These are phyloP conservation scores for Ascochyta fabae DNA, from an alignment of 2,329 filamentous ascomycete genomes.

Conservation along the genomic window DNA sequence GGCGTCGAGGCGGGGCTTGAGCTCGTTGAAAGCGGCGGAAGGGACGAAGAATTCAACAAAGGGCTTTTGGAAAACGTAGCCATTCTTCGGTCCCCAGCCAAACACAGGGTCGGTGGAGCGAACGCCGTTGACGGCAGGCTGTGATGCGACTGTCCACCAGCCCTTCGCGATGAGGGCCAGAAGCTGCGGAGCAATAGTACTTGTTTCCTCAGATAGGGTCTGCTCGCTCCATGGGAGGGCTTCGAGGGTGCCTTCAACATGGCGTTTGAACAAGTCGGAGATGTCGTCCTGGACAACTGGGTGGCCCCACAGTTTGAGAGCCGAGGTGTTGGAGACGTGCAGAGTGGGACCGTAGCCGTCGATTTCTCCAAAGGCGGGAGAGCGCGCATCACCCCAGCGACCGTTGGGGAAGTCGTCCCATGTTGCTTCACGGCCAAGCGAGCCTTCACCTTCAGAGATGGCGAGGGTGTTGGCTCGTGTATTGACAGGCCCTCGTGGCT, in stretches of 20 bases:
- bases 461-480: conserved; percentile 84
- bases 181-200: conserved; percentile 77
- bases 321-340: conserved; percentile 85
- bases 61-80: conserved; percentile 97
- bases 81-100: conserved; percentile 90
- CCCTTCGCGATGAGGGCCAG: conserved; percentile 78
- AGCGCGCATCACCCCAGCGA: conserved; percentile 90
- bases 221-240: conserved; percentile 96
- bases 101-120: conserved; percentile 78
- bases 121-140: conserved; percentile 89
- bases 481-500: conserved; percentile 75
- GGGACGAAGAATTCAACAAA: conserved; percentile 97
- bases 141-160: conserved; percentile 96
- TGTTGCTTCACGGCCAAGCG: conserved; percentile 89
- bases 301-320: conserved; percentile 83
- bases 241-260: conserved; percentile 78
- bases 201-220: conserved; percentile 81
- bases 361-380: conserved; percentile 87
- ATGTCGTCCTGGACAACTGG: conserved; percentile 76
- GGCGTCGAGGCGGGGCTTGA: conserved; percentile 71
- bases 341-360: conserved; percentile 98
- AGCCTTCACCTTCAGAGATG: conserved; percentile 91
- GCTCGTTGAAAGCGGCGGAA: conserved; percentile 69
- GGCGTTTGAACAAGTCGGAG: conserved; percentile 77
- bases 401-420: conserved; percentile 99